phyloP scores from a whole-genome alignment of 352 stramenopile genomes.

The Globisporangium solare region DNA sequence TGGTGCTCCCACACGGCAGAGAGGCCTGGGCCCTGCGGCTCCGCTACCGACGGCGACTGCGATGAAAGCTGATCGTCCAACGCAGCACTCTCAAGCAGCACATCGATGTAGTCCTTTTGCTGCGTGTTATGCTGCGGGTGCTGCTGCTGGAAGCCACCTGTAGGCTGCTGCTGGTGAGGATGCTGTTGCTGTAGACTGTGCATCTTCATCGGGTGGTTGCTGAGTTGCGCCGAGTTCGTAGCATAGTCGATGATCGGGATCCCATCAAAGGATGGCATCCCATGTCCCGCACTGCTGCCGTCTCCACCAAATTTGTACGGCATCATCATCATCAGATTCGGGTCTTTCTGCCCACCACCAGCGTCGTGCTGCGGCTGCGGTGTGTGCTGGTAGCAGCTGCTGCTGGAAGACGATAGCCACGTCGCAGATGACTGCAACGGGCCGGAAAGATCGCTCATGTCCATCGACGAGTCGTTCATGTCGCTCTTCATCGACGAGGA shows the following conservation, averaged over 20 bases:
- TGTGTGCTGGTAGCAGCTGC: constrained; percentile 7
- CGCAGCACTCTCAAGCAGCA: constrained; percentile 48
- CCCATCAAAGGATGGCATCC: constrained; percentile 12
- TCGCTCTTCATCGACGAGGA: constrained; percentile 8
- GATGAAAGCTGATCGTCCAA: constrained; percentile 41
- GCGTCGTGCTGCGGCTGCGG: constrained; percentile 1
- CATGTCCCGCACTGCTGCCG: constrained; percentile 3
- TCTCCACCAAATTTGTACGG: constrained; percentile 29
- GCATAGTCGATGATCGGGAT: constrained; percentile 24
- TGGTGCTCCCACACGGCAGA: constrained; percentile 3
- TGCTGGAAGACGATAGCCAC: not conserved
- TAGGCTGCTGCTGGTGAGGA: constrained; percentile 7
- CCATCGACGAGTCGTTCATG: constrained; percentile 7
- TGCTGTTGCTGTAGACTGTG: constrained; percentile 19
- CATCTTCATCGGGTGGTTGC: constrained; percentile 13
- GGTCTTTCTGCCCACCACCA: constrained; percentile 2
- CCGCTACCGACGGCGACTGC: constrained; percentile 16
- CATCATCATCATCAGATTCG: constrained; percentile 23
- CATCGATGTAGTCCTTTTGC: constrained; percentile 51
- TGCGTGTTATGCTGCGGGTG: constrained; percentile 15
- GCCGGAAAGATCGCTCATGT: constrained; percentile 17
- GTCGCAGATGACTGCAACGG: constrained; percentile 7
- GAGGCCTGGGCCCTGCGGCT: constrained; percentile 17
- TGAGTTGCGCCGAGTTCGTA: constrained; percentile 13
- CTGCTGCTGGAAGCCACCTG: constrained; percentile 5